Evolutionary conservation across 805 yeast species (phyloP).

Genomic region (Candida lessepsii): DNA sequence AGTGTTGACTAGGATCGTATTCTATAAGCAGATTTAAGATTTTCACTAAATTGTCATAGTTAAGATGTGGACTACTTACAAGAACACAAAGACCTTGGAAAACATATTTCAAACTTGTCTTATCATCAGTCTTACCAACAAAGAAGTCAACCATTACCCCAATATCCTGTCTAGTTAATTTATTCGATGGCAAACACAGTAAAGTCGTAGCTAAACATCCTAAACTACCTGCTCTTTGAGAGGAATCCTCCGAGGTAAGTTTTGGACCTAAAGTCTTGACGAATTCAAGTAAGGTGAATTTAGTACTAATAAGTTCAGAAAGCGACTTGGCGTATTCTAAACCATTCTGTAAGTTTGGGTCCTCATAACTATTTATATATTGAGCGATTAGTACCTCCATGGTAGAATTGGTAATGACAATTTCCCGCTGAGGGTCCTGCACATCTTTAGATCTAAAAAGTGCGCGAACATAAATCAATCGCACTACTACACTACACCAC

Average conservation of each 20-base stretch:
- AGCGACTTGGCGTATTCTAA: slow-evolving; percentile 21
- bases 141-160: slow-evolving; percentile 56
- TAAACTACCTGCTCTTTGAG: slow-evolving; percentile 47
- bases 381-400: slow-evolving; percentile 31
- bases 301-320: slow-evolving; percentile 21
- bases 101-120: slow-evolving; percentile 49
- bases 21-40: slow-evolving; percentile 37
- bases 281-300: slow-evolving; percentile 47
- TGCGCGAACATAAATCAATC: too few relatives aligned
- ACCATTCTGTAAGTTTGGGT: slow-evolving; percentile 16
- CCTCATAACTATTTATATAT: slow-evolving; percentile 33
- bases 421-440: too few relatives aligned
- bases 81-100: slow-evolving; percentile 55
- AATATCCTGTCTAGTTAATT: slow-evolving; percentile 46
- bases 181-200: slow-evolving; percentile 20
- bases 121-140: slow-evolving; percentile 66
- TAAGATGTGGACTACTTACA: slow-evolving; percentile 25
- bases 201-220: slow-evolving; percentile 42
- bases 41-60: slow-evolving; percentile 28
- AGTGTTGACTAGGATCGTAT: slow-evolving; percentile 56
- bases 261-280: slow-evolving; percentile 60
- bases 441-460: too few relatives aligned
- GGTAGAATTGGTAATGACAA: too few relatives aligned
- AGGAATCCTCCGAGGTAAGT: slow-evolving; percentile 58
- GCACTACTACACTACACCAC: neutral